phyloP scores from a whole-genome alignment of 768 basidiomycete species.

The Cystobasidium onofrii region DNA sequence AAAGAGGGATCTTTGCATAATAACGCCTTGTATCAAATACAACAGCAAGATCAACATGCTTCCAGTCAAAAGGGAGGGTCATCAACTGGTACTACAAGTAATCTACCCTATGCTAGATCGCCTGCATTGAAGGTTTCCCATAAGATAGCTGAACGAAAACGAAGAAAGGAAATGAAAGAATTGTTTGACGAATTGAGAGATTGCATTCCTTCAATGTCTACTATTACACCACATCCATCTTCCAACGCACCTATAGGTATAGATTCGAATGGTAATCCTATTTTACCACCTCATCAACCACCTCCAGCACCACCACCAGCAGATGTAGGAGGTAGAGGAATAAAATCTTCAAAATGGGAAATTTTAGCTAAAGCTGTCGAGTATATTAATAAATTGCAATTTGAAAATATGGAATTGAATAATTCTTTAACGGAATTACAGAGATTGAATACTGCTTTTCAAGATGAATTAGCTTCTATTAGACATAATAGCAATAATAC shows the following conservation, averaged over 20 bases:
- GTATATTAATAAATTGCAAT: slow-evolving; percentile 36
- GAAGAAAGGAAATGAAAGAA: slow-evolving; percentile 98
- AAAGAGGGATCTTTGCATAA: background rate
- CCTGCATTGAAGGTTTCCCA: slow-evolving; percentile 91
- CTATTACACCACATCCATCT: background rate
- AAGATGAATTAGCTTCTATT: background rate
- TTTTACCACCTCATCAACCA: background rate
- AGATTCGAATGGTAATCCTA: background rate
- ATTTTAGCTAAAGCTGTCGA: slow-evolving; percentile 66
- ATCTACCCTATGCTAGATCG: slow-evolving; percentile 80
- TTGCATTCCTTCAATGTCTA: slow-evolving; percentile 59
- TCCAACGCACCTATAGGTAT: background rate
- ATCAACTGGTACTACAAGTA: slow-evolving; percentile 28
- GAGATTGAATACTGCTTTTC: background rate
- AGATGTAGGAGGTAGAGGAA: slow-evolving; percentile 60
- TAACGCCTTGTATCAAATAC: no score
- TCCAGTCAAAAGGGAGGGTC: background rate
- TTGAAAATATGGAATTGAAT: slow-evolving; percentile 26
- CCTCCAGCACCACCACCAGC: background rate
- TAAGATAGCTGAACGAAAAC: slow-evolving; percentile 91
- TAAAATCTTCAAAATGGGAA: slow-evolving; percentile 99
- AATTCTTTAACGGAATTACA: background rate
- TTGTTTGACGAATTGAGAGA: slow-evolving; percentile 93
- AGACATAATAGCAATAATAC: background rate
- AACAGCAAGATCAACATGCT: background rate